Evolutionary conservation across 2,329 filamentous ascomycete species (phyloP), one percentile per base, ranked within the genome.

Genomic region (Eutypella sp.): DNA sequence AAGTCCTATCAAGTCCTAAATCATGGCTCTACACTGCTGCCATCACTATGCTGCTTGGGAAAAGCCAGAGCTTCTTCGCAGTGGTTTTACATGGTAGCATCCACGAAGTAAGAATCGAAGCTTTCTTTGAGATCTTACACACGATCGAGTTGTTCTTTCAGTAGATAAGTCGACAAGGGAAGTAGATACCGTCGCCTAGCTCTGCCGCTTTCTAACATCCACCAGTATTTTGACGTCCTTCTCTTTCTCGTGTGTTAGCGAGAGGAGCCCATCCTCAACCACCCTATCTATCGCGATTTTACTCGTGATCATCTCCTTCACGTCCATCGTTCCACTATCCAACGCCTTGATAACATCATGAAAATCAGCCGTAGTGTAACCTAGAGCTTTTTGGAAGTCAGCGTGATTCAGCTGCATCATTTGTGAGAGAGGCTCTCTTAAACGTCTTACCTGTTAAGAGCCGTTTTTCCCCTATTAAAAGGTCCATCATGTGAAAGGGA

Each of bases 171-270:
- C n/a, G n/a, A n/a, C n/a, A n/a, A n/a, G n/a, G n/a, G n/a, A n/a
- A n/a, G n/a, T n/a, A n/a, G n/a, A n/a, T n/a, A n/a, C n/a, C n/a
- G n/a, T n/a, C n/a, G n/a, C n/a, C n/a, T n/a, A n/a, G n/a, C n/a
- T n/a, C n/a, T n/a, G n/a, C n/a, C n/a, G 9, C 31, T 15, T 16
- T 15, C 37, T 52, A 38, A 56, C 22, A 39, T 81, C 72, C 2
- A 84, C 75, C 39, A 84, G 52, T 24, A 84, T 78, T 64, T 84
- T 84, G 23, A 83, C 78, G 54, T 84, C 78, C 44, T 72, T 76
- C 39, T 83, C 78, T 55, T 79, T 81, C 50, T 84, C 73, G 6
- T 76, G 63, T 27, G 82, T 75, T 45, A 84, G 61, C 1, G 76
- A 69, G 46, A 74, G 68, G 51, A 83, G 78, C 0, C 79, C 81